phyloP scores from a whole-genome alignment of 2,329 filamentous ascomycete species.

The Monilinia fructicola region DNA sequence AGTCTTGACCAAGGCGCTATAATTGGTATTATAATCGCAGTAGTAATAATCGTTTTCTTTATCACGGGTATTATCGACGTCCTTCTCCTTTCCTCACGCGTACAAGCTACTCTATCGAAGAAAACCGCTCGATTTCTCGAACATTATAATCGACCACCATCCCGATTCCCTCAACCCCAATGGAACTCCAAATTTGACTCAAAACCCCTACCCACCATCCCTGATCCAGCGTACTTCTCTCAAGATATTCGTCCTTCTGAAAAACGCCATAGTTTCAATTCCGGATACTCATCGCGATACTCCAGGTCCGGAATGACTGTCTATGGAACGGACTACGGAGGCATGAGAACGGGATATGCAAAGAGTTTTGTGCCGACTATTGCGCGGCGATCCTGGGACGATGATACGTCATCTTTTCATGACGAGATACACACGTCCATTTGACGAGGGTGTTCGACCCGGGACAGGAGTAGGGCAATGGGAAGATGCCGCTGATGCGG shows the following conservation, averaged over 20 bases:
- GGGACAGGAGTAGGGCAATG: not conserved
- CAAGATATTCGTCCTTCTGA: not conserved
- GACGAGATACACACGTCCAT: not conserved
- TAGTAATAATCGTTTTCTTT: not conserved
- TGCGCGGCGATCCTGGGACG: not conserved
- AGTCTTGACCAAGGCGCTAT: not conserved
- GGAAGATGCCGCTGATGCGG: not conserved
- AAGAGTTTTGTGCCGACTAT: not conserved
- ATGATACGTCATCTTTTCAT: not conserved
- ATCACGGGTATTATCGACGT: conserved; percentile 1
- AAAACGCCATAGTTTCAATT: not conserved
- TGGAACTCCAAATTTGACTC: not conserved
- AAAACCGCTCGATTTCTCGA: not conserved
- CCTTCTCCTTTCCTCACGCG: conserved; percentile 2
- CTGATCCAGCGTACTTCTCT: not conserved
- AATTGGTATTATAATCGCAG: not conserved
- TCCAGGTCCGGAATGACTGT: not conserved
- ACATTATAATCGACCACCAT: not conserved
- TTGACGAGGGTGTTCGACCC: not conserved
- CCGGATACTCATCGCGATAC: conserved; percentile 17
- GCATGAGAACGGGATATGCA: not conserved
- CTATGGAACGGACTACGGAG: not conserved
- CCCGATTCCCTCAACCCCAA: not conserved
- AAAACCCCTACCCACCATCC: not conserved
- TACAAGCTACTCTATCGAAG: not conserved